Base-by-base conservation (phyloP, 139 green algal genomes). In the Haematococcus sp. region DNA sequence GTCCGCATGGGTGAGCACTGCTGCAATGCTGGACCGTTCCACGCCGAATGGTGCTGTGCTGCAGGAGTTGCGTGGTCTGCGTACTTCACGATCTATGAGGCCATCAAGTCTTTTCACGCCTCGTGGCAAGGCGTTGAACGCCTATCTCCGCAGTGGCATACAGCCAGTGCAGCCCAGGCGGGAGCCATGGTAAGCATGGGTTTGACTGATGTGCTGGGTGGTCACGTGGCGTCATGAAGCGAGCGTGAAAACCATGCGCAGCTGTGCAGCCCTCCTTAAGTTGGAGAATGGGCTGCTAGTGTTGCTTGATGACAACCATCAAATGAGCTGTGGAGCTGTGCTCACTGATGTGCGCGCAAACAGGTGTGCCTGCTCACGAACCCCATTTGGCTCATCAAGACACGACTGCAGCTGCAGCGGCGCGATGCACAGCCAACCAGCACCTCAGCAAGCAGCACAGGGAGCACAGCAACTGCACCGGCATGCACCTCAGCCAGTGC, bases 381-480 rank as follows among this genome's bases (percentile, higher is more conserved):
- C 76, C 94, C 93, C 2, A 86, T 98, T 27, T 98, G 94, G 93
- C 86, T 98, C 13, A 84, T 97, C 34, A 98, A 98, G 75, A 97
- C 93, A 11, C 84, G 93, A 0, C 79, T 98, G 70, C 92, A 97
- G 80, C 86, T 97, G 74, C 92, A 97, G 81, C 76, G 83, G 28
- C 22, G 11, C 7, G 35, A 65, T 2, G 20, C 65, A 11, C 54
- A 40, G 11, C n/a, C 58, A 0, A 13, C 59, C 17, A 40, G 30
- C 51, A 54, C 32, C 3, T 23, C 72, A 1, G 31, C 64, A 30
- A 54, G 59, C 15, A 72, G 33, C 22, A n/a, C n/a, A n/a, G n/a
- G n/a, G 31, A 20, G 23, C 9, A 71, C 64, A 7, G 35, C 64
- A 54, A 32, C 64, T 31, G 34, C 64, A 71, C 4, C 64, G 13